These are phyloP conservation scores for Eragrostis nindensis DNA, from an alignment of 176 grass and related monocot species.

Conservation along the genomic window DNA sequence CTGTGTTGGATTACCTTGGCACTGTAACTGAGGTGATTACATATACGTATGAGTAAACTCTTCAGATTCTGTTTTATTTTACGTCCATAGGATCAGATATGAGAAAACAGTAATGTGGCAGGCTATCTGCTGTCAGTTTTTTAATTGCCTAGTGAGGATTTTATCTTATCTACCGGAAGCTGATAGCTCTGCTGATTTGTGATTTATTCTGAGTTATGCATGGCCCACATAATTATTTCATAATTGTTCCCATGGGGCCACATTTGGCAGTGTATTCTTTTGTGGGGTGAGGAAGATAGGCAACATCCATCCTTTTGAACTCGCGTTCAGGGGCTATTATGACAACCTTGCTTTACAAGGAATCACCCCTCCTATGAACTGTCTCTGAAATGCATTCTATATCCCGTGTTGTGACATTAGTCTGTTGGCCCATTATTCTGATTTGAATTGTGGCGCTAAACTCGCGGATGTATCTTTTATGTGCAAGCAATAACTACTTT, in stretches of 20 bases:
- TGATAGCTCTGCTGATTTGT: background rate
- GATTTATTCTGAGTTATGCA: background rate
- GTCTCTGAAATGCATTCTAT: constrained; percentile 24
- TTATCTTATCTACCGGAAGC: constrained; percentile 34
- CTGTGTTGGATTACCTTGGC: constrained; percentile 85
- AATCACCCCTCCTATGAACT: constrained; percentile 19
- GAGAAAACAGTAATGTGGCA: constrained; percentile 16
- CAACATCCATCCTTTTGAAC: too few species aligned
- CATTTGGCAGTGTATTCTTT: background rate
- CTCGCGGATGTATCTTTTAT: constrained; percentile 1
- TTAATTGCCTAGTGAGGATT: background rate
- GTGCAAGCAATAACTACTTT: constrained; percentile 1
- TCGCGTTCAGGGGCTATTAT: background rate
- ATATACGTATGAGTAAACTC: constrained; percentile 15
- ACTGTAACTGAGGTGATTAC: constrained; percentile 80
- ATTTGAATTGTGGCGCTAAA: constrained; percentile 14
- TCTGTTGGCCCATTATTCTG: constrained; percentile 1
- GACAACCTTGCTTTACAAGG: background rate
- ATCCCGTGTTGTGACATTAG: background rate
- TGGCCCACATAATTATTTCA: constrained; percentile 17
- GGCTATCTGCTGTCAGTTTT: constrained; percentile 20
- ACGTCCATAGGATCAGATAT: constrained; percentile 23
- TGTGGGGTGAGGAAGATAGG: too few species aligned
- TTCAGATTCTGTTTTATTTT: constrained; percentile 39
- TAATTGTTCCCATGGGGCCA: too few species aligned